Percentiles rank a stretch among this genome's conserved stretches.
Evolutionary conservation across 139 green algal genomes (phyloP).

Genomic region (Chlamydomonas sp.): DNA sequence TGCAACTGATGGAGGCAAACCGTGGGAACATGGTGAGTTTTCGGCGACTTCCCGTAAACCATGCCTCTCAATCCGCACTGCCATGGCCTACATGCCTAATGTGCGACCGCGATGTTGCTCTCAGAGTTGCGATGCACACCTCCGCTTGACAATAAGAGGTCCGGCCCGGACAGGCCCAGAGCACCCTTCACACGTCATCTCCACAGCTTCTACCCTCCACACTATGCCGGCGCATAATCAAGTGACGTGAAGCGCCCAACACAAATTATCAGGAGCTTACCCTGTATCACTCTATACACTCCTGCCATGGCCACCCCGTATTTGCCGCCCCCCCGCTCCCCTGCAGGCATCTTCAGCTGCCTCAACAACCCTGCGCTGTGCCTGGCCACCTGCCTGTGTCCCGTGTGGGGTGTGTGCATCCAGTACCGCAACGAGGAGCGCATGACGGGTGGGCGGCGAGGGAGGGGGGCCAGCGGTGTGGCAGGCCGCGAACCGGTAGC

Average conservation of each 20-base stretch:
- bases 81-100: not conserved
- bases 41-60: not conserved
- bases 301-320: not conserved
- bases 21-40: slow-evolving; percentile 22
- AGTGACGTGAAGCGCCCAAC: too few relatives aligned
- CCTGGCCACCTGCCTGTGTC: not conserved
- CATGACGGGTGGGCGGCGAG: not conserved
- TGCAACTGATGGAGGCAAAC: not conserved
- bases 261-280: too few relatives aligned
- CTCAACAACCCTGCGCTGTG: not conserved
- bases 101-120: not conserved
- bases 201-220: too few relatives aligned
- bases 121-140: too few relatives aligned
- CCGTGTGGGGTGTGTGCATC: not conserved
- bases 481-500: too few relatives aligned
- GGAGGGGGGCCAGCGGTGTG: not conserved
- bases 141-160: too few relatives aligned
- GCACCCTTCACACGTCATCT: too few relatives aligned
- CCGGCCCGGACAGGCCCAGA: too few relatives aligned
- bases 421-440: not conserved
- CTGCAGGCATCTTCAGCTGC: not conserved
- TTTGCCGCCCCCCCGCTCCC: not conserved
- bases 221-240: too few relatives aligned
- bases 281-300: not conserved
- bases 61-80: not conserved